A percentile compares a stretch with the other conserved stretches of the same genome.
Evolutionary conservation across 2,329 filamentous ascomycete species (phyloP).

Genomic region (Grosmannia clavigera): DNA sequence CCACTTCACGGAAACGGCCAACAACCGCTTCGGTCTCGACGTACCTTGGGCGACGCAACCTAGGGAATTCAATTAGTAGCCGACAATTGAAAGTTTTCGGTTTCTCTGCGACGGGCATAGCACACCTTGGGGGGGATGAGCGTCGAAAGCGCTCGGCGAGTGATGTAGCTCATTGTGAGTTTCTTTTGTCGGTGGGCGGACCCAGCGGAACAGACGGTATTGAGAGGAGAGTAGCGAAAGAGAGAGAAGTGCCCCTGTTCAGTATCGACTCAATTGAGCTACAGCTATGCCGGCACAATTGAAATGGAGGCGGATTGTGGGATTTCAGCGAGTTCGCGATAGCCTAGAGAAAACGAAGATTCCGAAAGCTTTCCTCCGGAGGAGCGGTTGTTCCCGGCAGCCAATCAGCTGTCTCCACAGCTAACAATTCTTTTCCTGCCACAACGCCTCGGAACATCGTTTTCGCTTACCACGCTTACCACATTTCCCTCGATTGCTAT

Average conservation of each 20-base stretch:
- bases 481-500: conserved; percentile 10
- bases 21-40: conserved; percentile 22
- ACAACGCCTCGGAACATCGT: conserved; percentile 6
- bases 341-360: conserved; percentile 7
- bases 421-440: conserved; percentile 1
- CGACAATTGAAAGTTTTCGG: not conserved
- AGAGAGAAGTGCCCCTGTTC: conserved; percentile 2
- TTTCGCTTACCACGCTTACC: conserved; percentile 10
- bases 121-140: conserved; percentile 97
- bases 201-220: conserved; percentile 7
- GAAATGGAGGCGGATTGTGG: not conserved
- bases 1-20: not conserved
- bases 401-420: conserved; percentile 13
- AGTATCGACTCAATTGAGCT: conserved; percentile 18
- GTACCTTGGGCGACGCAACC: conserved; percentile 77
- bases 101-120: conserved; percentile 7
- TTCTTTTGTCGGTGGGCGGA: conserved; percentile 15
- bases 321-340: not conserved
- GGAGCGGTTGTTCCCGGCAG: conserved; percentile 22
- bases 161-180: conserved; percentile 83
- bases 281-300: conserved; percentile 15
- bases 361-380: conserved; percentile 12
- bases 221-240: conserved; percentile 14
- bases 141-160: conserved; percentile 87
- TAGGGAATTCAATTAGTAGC: conserved; percentile 20